Conservation (phyloP, 2,329 filamentous ascomycete genomes). For the Calonectria pseudoturangicola region DNA sequence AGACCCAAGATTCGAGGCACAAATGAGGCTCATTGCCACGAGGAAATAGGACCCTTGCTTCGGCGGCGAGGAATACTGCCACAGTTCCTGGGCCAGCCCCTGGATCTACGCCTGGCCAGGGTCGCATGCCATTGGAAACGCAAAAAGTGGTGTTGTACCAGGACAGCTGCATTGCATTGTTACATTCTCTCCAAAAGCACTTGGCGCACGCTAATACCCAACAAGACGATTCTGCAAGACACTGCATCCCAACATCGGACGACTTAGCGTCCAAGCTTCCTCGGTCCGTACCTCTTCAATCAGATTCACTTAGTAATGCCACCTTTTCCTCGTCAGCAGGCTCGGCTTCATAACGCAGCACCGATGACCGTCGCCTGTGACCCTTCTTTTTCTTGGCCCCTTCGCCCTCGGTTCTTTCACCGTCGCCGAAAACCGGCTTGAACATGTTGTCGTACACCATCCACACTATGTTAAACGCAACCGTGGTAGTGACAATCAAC, state of each 20-base stretch:
- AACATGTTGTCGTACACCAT: conserved; percentile 65
- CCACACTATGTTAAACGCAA: conserved; percentile 72
- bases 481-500: conserved; percentile 72
- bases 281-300: conserved; percentile 37
- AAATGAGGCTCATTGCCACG: conserved; percentile 29
- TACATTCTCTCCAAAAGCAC: conserved; percentile 37
- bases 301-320: conserved; percentile 41
- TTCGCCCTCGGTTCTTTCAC: conserved; percentile 77
- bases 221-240: conserved; percentile 44
- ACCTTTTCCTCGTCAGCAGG: conserved; percentile 53
- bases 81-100: conserved; percentile 46
- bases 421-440: conserved; percentile 86
- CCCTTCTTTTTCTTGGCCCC: conserved; percentile 34
- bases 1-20: conserved; percentile 46
- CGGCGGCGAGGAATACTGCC: conserved; percentile 41
- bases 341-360: conserved; percentile 32
- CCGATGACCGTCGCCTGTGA: conserved; percentile 12
- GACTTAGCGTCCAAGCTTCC: conserved; percentile 3
- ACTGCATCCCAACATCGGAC: conserved; percentile 49
- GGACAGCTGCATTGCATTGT: conserved; percentile 40
- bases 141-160: conserved; percentile 18
- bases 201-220: conserved; percentile 47
- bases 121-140: conserved; percentile 47
- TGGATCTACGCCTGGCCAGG: conserved; percentile 31
- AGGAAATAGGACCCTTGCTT: conserved; percentile 47